Percentiles rank a stretch among this genome's conserved stretches.
Evolutionary conservation across 176 grass and related monocot species (phyloP).

Genomic region (Aegilops speltoides): DNA sequence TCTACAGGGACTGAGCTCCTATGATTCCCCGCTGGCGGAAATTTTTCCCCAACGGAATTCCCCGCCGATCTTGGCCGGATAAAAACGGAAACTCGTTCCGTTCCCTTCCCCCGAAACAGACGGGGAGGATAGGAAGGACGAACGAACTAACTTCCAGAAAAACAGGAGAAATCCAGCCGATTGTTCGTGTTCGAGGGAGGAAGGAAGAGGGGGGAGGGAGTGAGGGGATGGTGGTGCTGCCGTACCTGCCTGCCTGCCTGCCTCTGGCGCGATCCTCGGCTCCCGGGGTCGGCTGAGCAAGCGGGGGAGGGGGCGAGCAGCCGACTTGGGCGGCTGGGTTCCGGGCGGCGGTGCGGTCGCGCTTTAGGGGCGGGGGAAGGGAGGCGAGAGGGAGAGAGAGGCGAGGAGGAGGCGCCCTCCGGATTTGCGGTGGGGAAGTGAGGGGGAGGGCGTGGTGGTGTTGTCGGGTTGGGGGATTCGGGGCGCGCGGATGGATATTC

Average conservation of each 20-base stretch:
- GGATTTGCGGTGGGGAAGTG: slow-evolving; percentile 33
- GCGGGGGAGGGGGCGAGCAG: neutral
- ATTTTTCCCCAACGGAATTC: neutral
- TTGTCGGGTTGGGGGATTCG: neutral
- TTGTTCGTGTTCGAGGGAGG: neutral
- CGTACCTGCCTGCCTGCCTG: slow-evolving; percentile 16
- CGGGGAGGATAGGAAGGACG: neutral
- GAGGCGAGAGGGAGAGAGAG: neutral
- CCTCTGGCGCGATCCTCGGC: neutral
- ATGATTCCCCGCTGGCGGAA: neutral
- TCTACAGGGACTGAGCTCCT: neutral
- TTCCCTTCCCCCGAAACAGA: neutral
- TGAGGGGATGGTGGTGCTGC: neutral
- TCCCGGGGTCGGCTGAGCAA: neutral
- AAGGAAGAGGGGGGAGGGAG: neutral
- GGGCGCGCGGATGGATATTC: slow-evolving; percentile 38
- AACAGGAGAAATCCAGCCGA: neutral
- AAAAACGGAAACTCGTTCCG: neutral
- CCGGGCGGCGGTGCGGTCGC: neutral
- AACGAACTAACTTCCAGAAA: neutral
- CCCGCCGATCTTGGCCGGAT: slow-evolving; percentile 1
- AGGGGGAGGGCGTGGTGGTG: neutral
- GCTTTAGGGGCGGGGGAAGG: neutral
- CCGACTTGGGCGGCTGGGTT: neutral
- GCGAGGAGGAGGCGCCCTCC: neutral